Evolutionary conservation across 2,329 filamentous ascomycete species (phyloP).

Genomic region (Botryotinia globosa): DNA sequence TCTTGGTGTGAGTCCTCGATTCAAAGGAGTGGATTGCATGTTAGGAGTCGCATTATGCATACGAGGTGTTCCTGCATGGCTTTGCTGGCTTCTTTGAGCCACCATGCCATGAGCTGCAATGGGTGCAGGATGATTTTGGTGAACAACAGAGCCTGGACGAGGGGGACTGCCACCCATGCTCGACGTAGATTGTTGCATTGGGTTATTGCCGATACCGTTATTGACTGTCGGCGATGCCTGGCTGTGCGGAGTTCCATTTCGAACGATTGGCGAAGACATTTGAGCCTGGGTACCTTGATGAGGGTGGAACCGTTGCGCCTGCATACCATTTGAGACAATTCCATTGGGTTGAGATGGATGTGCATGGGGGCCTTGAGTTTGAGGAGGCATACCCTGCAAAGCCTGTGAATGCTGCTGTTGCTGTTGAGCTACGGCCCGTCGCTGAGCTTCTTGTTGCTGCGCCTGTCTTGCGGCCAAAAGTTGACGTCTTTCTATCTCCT

Average conservation of each 20-base stretch:
- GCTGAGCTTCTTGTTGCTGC: slow-evolving; percentile 40
- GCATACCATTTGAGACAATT: slow-evolving; percentile 42
- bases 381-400: slow-evolving; percentile 18
- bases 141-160: slow-evolving; percentile 63
- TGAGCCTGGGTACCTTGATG: slow-evolving; percentile 55
- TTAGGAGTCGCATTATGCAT: slow-evolving; percentile 61
- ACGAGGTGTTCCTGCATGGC: slow-evolving; percentile 62
- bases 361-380: slow-evolving; percentile 43
- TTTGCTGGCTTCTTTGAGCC: slow-evolving; percentile 63
- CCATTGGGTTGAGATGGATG: slow-evolving; percentile 45
- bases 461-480: slow-evolving; percentile 26
- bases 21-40: slow-evolving; percentile 60
- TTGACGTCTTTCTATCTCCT: slow-evolving; percentile 36
- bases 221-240: slow-evolving; percentile 65
- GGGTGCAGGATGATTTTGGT: slow-evolving; percentile 52
- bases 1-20: slow-evolving; percentile 55
- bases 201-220: slow-evolving; percentile 41
- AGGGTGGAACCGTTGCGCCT: slow-evolving; percentile 43
- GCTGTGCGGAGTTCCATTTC: slow-evolving; percentile 62
- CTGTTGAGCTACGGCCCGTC: slow-evolving; percentile 42
- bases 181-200: slow-evolving; percentile 65
- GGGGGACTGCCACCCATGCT: slow-evolving; percentile 67
- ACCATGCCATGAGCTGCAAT: slow-evolving; percentile 60
- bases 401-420: slow-evolving; percentile 38
- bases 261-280: slow-evolving; percentile 65